Evolutionary conservation across 78 protist genomes (phyloP), one percentile per base, ranked within the genome.

Genomic region (Dictyostelium intermedium): DNA sequence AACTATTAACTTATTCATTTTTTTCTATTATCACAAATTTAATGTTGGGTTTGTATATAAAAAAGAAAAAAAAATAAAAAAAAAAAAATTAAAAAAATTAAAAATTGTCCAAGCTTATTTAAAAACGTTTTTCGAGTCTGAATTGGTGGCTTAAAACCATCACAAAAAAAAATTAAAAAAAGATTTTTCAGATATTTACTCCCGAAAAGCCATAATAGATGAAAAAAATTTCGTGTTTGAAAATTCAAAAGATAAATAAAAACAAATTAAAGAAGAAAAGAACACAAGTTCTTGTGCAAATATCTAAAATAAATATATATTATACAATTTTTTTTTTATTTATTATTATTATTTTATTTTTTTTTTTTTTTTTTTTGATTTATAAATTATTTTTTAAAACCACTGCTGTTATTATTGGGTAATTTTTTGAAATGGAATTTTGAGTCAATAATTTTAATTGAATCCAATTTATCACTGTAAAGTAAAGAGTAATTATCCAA

Each of bases 401-500:
- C 66, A 56, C 61, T 50, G 16, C 13, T 45, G 16, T 50, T 16
- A 16, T 5, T 56, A 56, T 56, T 9, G n/a, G 34, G 6, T 27
- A 66, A 3, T 27, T 30, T 27, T 27, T 66, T 66, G 5, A 66
- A 66, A 27, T 66, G 74, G 27, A 66, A 66, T 66, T 66, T 66
- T 27, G 74, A 66, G 11, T 66, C 74, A 66, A 66, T 25, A 25
- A 66, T 66, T 66, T 66, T 66, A 66, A 66, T 66, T 25, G 35
- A 66, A 66, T 66, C 35, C 18, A 66, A 47, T 39, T 74, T 89
- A 80, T 66, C 87, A 60, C 45, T 20, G 70, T 89, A 89, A 0
- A 89, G 25, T 23, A 63, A 37, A 7, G 82, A 27, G 39, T 89
- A 89, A 69, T 89, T 61, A 43, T 89, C 94, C 2, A 89, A 23